These are phyloP conservation scores for Mycena alexandri DNA, from an alignment of 768 basidiomycete species.

Conservation along the genomic window DNA sequence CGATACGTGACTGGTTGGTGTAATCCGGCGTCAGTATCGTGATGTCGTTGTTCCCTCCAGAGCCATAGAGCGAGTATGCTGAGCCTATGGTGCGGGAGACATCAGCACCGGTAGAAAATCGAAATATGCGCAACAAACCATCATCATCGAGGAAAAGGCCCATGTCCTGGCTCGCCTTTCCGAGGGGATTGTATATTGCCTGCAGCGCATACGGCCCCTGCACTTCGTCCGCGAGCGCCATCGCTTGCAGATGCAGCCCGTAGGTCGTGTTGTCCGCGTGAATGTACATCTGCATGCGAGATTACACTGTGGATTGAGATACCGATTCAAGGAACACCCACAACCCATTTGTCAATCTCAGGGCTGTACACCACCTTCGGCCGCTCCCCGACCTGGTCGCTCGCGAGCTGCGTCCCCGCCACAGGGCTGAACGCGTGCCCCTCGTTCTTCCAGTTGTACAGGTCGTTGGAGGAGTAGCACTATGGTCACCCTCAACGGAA, in stretches of 20 bases:
- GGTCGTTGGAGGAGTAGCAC: slow-evolving; percentile 31
- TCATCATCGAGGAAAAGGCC: slow-evolving; percentile 29
- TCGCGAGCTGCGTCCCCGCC: slow-evolving; percentile 27
- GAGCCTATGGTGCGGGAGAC: slow-evolving; percentile 17
- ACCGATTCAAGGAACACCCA: too few relatives aligned
- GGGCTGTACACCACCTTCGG: slow-evolving; percentile 33
- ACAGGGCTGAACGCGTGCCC: slow-evolving; percentile 28
- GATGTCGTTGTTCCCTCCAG: slow-evolving; percentile 32
- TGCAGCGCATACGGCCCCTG: slow-evolving; percentile 29
- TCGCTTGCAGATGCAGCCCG: slow-evolving; percentile 29
- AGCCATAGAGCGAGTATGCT: slow-evolving; percentile 29
- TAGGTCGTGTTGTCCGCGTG: slow-evolving; percentile 31
- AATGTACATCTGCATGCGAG: slow-evolving; percentile 29
- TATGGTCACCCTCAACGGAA: slow-evolving; percentile 20
- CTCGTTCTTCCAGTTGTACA: slow-evolving; percentile 32
- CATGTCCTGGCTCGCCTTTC: slow-evolving; percentile 30
- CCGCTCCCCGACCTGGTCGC: slow-evolving; percentile 30
- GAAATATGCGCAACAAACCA: slow-evolving; percentile 22
- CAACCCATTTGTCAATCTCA: slow-evolving; percentile 27
- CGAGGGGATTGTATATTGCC: slow-evolving; percentile 30
- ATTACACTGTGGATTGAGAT: too few relatives aligned
- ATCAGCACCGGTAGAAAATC: too few relatives aligned
- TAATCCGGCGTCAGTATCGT: slow-evolving; percentile 28
- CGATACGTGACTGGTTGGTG: slow-evolving; percentile 27
- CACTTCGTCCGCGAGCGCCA: slow-evolving; percentile 26